Percentiles rank a stretch among this genome's conserved stretches.
Evolutionary conservation across 179 eudicot species (phyloP).

Genomic region (Silene noctiflora): DNA sequence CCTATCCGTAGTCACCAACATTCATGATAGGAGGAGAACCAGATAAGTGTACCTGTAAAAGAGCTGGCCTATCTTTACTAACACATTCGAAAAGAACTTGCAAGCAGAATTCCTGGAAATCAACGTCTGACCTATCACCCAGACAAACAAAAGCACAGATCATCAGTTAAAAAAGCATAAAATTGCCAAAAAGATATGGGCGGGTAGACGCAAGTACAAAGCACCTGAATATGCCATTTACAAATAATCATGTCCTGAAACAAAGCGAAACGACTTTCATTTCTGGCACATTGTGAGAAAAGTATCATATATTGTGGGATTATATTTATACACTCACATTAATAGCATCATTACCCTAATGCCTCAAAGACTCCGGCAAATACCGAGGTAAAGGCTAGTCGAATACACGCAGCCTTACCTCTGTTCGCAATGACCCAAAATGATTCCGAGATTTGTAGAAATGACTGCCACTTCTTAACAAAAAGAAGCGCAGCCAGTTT

Average conservation of each 20-base stretch:
- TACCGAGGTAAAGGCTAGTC: background rate
- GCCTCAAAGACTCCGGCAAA: background rate
- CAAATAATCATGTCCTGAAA: background rate
- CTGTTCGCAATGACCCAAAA: background rate
- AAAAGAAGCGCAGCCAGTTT: background rate
- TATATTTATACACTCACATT: background rate
- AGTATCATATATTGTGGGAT: background rate
- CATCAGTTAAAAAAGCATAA: background rate
- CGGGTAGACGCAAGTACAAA: background rate
- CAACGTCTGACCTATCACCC: constrained; percentile 64
- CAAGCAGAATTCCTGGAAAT: constrained; percentile 89
- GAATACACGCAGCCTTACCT: background rate
- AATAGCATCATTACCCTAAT: background rate
- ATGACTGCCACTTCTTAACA: background rate
- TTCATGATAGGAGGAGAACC: background rate
- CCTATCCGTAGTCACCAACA: background rate
- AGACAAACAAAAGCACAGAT: constrained; percentile 5
- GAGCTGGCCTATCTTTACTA: constrained; percentile 94
- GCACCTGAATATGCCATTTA: background rate
- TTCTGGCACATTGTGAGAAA: constrained; percentile 1
- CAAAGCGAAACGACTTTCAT: background rate
- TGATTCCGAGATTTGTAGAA: background rate
- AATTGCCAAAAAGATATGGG: background rate
- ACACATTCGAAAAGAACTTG: constrained; percentile 97
- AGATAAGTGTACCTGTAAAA: constrained; percentile 59